A percentile compares a stretch with the other conserved stretches of the same genome.
These are phyloP conservation scores for Penicillium roqueforti DNA, from an alignment of 495 filamentous ascomycete genomes.

Conservation along the genomic window DNA sequence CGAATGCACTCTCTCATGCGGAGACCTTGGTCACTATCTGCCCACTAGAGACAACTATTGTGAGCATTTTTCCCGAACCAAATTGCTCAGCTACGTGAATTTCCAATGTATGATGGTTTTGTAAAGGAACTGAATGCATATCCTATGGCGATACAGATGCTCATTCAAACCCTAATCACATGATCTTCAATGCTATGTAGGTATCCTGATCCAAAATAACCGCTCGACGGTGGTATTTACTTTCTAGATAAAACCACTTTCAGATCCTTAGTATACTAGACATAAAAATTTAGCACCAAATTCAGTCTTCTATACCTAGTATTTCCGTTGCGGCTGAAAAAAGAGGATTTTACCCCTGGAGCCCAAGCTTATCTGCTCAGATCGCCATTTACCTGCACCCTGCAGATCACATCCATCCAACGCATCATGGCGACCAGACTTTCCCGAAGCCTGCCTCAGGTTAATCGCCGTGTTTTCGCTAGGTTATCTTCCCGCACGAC, in stretches of 20 bases:
- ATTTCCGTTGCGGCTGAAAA: background rate
- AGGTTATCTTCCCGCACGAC: background rate
- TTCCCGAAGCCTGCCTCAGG: constrained; percentile 9
- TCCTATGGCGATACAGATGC: too few relatives aligned
- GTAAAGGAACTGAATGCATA: too few relatives aligned
- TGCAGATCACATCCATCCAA: constrained; percentile 1
- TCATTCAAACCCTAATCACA: too few relatives aligned
- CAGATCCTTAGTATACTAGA: background rate
- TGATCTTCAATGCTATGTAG: too few relatives aligned
- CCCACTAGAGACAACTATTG: too few relatives aligned
- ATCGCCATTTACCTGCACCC: background rate
- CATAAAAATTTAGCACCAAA: background rate
- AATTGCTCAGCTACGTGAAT: too few relatives aligned
- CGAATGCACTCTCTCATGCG: too few relatives aligned
- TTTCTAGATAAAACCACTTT: too few relatives aligned
- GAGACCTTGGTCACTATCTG: background rate
- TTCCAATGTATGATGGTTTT: too few relatives aligned
- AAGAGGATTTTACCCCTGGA: background rate
- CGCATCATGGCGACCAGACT: constrained; percentile 5
- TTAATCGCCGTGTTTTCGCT: constrained; percentile 4
- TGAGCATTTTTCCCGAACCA: too few relatives aligned
- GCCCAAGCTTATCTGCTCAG: constrained; percentile 1
- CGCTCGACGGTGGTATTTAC: constrained; percentile 7
- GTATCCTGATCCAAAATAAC: too few relatives aligned
- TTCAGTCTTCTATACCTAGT: background rate